phyloP scores from a whole-genome alignment of 176 grass and related monocot species.

The Musa itinerans region DNA sequence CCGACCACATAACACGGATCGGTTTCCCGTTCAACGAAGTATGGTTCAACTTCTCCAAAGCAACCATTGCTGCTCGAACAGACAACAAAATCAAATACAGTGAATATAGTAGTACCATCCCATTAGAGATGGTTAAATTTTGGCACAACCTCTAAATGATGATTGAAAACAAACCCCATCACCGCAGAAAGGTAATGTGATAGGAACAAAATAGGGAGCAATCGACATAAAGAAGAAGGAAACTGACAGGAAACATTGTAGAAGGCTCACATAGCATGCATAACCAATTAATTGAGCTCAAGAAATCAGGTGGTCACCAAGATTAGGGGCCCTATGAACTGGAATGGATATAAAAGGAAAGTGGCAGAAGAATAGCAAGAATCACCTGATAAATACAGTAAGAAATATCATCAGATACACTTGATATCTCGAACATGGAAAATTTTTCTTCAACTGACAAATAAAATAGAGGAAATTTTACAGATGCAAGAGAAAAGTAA shows the following conservation, averaged over 20 bases:
- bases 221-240: neutral
- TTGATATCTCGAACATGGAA: no score
- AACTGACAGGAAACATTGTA: neutral
- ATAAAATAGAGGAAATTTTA: no score
- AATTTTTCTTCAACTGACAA: no score
- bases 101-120: conserved; percentile 5
- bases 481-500: no score
- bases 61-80: conserved; percentile 28
- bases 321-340: no score
- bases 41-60: conserved; percentile 60
- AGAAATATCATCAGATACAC: no score
- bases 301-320: neutral
- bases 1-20: conserved; percentile 82
- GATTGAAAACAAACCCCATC: no score
- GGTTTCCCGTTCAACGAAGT: conserved; percentile 46
- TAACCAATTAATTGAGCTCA: neutral
- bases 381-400: no score
- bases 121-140: neutral
- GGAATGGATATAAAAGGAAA: no score
- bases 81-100: conserved; percentile 16
- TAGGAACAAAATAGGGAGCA: neutral
- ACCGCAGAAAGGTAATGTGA: no score
- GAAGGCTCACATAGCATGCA: neutral
- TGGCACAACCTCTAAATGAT: neutral
- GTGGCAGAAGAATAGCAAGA: no score